Percentiles rank a stretch among this genome's conserved stretches.
Conservation (phyloP, 2,329 filamentous ascomycete genomes). For the Sarocladiaceae sp. region DNA sequence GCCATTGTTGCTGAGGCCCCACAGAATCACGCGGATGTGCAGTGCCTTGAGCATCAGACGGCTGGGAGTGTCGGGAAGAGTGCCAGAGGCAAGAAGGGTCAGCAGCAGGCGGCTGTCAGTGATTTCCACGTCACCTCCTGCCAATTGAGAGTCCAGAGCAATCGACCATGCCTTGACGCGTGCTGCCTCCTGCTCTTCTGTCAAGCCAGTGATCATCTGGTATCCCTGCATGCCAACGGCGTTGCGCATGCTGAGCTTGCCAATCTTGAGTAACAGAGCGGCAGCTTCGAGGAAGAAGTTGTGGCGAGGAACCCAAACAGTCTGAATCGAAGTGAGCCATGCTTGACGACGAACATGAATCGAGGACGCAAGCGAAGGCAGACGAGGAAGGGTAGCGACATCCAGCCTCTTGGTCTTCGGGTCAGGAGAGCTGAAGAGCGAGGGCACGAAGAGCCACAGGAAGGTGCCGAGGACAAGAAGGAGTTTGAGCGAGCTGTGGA, state of each 20-base stretch:
- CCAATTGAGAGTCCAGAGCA: slow-evolving; percentile 86
- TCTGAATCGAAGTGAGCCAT: slow-evolving; percentile 91
- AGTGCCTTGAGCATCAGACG: slow-evolving; percentile 89
- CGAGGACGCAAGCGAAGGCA: slow-evolving; percentile 72
- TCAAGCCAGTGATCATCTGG: slow-evolving; percentile 73
- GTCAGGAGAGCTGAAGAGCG: slow-evolving; percentile 38
- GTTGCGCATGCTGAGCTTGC: slow-evolving; percentile 77
- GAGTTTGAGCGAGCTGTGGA: slow-evolving; percentile 49
- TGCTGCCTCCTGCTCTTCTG: slow-evolving; percentile 78
- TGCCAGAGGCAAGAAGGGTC: slow-evolving; percentile 83
- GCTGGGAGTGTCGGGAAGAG: slow-evolving; percentile 75
- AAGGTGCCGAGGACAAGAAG: slow-evolving; percentile 48
- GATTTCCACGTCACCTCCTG: slow-evolving; percentile 84
- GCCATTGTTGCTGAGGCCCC: slow-evolving; percentile 54
- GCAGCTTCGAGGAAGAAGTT: slow-evolving; percentile 82
- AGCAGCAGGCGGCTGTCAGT: slow-evolving; percentile 82
- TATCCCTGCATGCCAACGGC: slow-evolving; percentile 74
- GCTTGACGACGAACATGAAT: slow-evolving; percentile 83
- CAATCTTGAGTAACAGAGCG: slow-evolving; percentile 72
- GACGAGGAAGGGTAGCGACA: slow-evolving; percentile 41
- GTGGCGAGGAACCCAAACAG: slow-evolving; percentile 85
- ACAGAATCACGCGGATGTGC: slow-evolving; percentile 84
- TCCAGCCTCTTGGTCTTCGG: slow-evolving; percentile 51
- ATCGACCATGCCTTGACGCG: slow-evolving; percentile 91
- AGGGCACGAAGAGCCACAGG: slow-evolving; percentile 52